Evolutionary conservation across 2,329 filamentous ascomycete genomes (phyloP).

Genomic region (Sarocladiaceae sp.): DNA sequence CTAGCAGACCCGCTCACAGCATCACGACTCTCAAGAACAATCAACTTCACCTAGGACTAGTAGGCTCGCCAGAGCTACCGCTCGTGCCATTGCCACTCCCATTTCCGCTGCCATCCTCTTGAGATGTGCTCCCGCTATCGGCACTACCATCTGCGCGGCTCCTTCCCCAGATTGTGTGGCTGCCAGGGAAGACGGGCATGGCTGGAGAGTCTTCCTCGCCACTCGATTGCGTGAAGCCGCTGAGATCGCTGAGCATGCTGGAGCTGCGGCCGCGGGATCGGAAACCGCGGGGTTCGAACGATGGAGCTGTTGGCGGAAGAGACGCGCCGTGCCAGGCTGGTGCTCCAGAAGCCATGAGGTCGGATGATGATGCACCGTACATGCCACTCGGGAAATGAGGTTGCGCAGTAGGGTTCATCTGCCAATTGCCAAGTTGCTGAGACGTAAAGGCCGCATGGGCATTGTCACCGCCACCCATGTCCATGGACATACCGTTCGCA

Average conservation of each 20-base stretch:
- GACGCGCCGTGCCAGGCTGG: constrained; percentile 23
- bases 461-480: constrained; percentile 17
- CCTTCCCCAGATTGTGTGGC: not conserved
- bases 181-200: not conserved
- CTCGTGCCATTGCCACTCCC: constrained; percentile 1
- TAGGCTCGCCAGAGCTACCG: not conserved
- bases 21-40: not conserved
- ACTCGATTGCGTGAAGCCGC: constrained; percentile 62
- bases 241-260: constrained; percentile 63
- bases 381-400: constrained; percentile 30
- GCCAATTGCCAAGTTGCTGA: constrained; percentile 27
- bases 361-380: constrained; percentile 31
- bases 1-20: not conserved
- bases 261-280: constrained; percentile 56
- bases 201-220: constrained; percentile 35
- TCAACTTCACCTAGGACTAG: not conserved
- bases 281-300: constrained; percentile 28
- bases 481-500: constrained; percentile 27
- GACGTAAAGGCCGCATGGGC: constrained; percentile 16
- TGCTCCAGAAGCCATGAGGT: constrained; percentile 25
- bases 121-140: constrained; percentile 3
- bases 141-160: constrained; percentile 1
- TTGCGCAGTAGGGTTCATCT: constrained; percentile 27
- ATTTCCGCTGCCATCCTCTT: not conserved
- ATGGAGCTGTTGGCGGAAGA: constrained; percentile 32